phyloP scores from a whole-genome alignment of 208 protist species.

The Trypanosomatidae sp. region DNA sequence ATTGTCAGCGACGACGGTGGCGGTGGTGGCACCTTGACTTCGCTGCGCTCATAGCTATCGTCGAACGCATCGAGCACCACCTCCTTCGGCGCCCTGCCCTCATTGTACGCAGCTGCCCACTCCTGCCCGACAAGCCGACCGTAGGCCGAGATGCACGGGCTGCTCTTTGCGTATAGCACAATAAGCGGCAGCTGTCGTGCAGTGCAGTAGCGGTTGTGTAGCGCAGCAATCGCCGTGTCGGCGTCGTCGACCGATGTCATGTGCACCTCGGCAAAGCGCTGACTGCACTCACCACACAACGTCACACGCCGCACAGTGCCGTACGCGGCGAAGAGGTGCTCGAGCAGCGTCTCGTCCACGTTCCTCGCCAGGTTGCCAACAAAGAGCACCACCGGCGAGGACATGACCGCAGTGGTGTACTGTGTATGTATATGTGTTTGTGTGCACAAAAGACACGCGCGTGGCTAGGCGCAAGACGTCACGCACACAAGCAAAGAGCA shows the following conservation, averaged over 20 bases:
- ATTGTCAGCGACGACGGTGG: neutral
- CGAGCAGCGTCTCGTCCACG: constrained; percentile 65
- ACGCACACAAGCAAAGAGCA: too few species aligned
- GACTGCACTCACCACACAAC: constrained; percentile 31
- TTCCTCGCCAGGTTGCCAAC: constrained; percentile 64
- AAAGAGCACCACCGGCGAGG: constrained; percentile 28
- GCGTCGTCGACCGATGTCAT: constrained; percentile 56
- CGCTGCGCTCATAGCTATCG: constrained; percentile 25
- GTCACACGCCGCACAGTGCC: constrained; percentile 42
- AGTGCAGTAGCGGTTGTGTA: constrained; percentile 74
- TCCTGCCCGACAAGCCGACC: constrained; percentile 49
- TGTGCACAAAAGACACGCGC: too few species aligned
- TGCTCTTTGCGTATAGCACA: constrained; percentile 66
- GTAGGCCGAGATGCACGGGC: constrained; percentile 42
- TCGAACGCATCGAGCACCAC: constrained; percentile 59
- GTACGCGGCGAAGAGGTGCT: constrained; percentile 76
- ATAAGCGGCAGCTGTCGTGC: constrained; percentile 49
- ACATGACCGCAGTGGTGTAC: too few species aligned
- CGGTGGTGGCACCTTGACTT: constrained; percentile 40
- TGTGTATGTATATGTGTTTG: too few species aligned
- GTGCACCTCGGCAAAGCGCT: constrained; percentile 58
- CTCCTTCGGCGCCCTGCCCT: constrained; percentile 22
- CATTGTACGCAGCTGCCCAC: constrained; percentile 31
- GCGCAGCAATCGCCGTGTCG: constrained; percentile 60
- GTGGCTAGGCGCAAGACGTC: too few species aligned